phyloP scores from a whole-genome alignment of 2,329 filamentous ascomycete genomes.

The Arthrobotrys conoides region DNA sequence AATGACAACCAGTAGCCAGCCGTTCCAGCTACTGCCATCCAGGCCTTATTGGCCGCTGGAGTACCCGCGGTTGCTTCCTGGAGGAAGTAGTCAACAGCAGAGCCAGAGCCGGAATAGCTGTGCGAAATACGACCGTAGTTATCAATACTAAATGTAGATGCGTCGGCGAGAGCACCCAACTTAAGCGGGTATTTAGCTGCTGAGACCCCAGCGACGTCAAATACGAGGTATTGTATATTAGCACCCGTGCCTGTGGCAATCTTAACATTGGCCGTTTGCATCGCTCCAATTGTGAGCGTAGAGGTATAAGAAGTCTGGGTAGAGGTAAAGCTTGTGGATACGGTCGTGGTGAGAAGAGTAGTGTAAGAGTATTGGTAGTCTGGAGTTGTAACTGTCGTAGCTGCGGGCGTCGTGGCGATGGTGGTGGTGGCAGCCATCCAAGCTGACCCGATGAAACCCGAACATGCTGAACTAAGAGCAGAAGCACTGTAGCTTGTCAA shows the following conservation, averaged over 20 bases:
- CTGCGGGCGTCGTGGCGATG: neutral
- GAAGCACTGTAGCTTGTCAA: neutral
- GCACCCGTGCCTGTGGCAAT: neutral
- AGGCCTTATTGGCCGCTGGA: neutral
- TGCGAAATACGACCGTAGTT: neutral
- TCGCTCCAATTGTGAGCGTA: neutral
- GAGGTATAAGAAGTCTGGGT: neutral
- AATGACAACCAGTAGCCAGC: constrained; percentile 19
- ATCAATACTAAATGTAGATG: neutral
- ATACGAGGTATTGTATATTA: neutral
- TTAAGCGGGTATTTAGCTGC: neutral
- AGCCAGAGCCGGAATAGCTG: too few relatives aligned
- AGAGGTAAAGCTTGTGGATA: neutral
- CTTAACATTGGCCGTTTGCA: neutral
- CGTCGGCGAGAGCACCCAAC: neutral
- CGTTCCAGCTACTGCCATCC: neutral
- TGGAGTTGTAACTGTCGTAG: neutral
- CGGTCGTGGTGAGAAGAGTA: neutral
- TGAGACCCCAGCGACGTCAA: neutral
- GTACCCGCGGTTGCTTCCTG: neutral
- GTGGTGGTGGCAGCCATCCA: neutral
- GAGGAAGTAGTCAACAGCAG: neutral
- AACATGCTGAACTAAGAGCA: neutral
- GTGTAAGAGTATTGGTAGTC: neutral
- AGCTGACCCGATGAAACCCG: neutral